Conservation (phyloP, 306 rosid genomes). For the Dalbergia cultrata region DNA sequence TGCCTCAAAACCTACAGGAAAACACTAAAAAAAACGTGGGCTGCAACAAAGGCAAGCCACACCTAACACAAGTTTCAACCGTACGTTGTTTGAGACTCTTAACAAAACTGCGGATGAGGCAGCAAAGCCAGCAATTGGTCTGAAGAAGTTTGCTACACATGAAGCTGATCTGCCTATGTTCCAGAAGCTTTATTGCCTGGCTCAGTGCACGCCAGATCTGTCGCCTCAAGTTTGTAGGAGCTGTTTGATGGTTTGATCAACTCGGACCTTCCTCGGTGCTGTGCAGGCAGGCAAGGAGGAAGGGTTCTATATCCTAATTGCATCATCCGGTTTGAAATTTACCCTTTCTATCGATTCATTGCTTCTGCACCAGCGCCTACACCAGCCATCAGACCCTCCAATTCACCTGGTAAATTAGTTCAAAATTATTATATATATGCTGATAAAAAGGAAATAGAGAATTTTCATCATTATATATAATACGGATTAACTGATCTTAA, state of each 20-base stretch:
- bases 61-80: no score
- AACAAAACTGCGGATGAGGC: conserved; percentile 1
- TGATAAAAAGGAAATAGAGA: no score
- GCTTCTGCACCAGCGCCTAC: neutral
- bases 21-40: no score
- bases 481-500: no score
- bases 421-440: neutral
- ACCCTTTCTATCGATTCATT: conserved; percentile 11
- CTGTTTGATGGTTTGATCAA: conserved; percentile 1
- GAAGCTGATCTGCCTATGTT: conserved; percentile 12
- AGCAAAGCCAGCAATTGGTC: conserved; percentile 18
- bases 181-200: conserved; percentile 31
- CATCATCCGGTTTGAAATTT: neutral
- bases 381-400: neutral
- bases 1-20: no score
- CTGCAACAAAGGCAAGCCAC: no score
- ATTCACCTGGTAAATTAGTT: neutral
- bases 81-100: neutral
- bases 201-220: conserved; percentile 46
- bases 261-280: neutral
- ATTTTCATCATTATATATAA: no score
- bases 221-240: neutral
- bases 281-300: neutral
- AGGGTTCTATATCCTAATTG: conserved; percentile 7
- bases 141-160: conserved; percentile 35